Conservation (phyloP, 202 grass and related monocot species). For the Brachypodium distachyon region DNA sequence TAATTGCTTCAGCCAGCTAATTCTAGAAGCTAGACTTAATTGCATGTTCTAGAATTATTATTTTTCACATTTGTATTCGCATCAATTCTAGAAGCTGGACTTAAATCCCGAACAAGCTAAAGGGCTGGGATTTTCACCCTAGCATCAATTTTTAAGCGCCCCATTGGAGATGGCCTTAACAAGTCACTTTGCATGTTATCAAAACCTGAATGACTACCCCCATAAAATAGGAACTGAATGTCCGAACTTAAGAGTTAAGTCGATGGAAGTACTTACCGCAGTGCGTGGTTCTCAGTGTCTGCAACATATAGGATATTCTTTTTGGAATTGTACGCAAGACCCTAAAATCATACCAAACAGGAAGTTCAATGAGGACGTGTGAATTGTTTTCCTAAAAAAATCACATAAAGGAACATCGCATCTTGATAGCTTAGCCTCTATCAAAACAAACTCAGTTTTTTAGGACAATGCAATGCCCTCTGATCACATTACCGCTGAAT, state of each 20-base stretch:
- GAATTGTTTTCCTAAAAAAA: neutral
- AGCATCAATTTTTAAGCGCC: too few species aligned
- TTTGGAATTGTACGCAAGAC: constrained; percentile 86
- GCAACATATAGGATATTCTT: constrained; percentile 93
- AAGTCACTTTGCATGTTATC: neutral
- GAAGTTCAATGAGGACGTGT: constrained; percentile 5
- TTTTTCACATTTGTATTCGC: too few species aligned
- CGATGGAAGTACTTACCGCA: constrained; percentile 50
- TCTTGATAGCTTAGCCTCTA: neutral
- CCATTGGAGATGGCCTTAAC: neutral
- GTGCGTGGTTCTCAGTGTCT: constrained; percentile 94
- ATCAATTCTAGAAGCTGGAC: too few species aligned
- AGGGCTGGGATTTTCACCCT: too few species aligned
- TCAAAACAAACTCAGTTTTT: neutral
- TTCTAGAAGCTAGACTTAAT: too few species aligned
- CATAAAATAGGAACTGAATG: neutral
- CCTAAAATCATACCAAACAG: constrained; percentile 50
- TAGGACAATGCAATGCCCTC: neutral
- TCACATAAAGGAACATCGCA: constrained; percentile 4
- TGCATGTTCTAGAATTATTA: too few species aligned
- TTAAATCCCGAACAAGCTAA: too few species aligned
- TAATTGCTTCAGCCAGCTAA: too few species aligned
- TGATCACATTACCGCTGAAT: neutral
- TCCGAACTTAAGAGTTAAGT: constrained; percentile 7
- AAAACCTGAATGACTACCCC: constrained; percentile 1